Evolutionary conservation across 768 basidiomycete species (phyloP).

Genomic region (Trametopsis cervina): DNA sequence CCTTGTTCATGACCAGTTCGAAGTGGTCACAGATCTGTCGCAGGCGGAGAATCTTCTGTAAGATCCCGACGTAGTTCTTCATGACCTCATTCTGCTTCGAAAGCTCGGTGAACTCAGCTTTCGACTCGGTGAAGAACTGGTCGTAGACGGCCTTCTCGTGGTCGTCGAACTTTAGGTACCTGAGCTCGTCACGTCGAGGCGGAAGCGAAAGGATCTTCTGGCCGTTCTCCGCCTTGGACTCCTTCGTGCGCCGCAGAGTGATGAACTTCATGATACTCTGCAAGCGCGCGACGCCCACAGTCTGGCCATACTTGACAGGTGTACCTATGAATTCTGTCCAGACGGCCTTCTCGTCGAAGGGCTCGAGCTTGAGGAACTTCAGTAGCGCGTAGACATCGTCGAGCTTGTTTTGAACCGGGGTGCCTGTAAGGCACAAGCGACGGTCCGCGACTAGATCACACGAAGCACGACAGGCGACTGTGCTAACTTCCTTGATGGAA

Average conservation of each 20-base stretch:
- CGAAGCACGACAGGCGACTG: slow-evolving; percentile 90
- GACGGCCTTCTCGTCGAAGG: slow-evolving; percentile 86
- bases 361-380: slow-evolving; percentile 88
- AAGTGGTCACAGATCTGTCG: slow-evolving; percentile 98
- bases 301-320: slow-evolving; percentile 88
- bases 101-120: slow-evolving; percentile 85
- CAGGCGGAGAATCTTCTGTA: slow-evolving; percentile 92
- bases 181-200: slow-evolving; percentile 82
- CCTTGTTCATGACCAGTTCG: slow-evolving; percentile 64
- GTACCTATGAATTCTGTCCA: slow-evolving; percentile 94
- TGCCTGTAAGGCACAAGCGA: slow-evolving; percentile 92
- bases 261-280: slow-evolving; percentile 97
- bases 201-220: slow-evolving; percentile 83
- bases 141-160: slow-evolving; percentile 85
- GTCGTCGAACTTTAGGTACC: slow-evolving; percentile 76
- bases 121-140: slow-evolving; percentile 82
- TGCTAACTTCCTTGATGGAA: slow-evolving; percentile 93
- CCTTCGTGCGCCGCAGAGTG: slow-evolving; percentile 94
- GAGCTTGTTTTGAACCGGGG: slow-evolving; percentile 97
- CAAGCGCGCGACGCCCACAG: slow-evolving; percentile 84
- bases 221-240: slow-evolving; percentile 75
- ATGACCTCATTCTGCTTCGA: slow-evolving; percentile 87
- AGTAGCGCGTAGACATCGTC: slow-evolving; percentile 97
- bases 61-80: slow-evolving; percentile 97
- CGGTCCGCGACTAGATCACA: slow-evolving; percentile 94